These are phyloP conservation scores for Taiwanofungus camphoratus DNA, from an alignment of 1,284 basidiomycete genomes.

Conservation along the genomic window DNA sequence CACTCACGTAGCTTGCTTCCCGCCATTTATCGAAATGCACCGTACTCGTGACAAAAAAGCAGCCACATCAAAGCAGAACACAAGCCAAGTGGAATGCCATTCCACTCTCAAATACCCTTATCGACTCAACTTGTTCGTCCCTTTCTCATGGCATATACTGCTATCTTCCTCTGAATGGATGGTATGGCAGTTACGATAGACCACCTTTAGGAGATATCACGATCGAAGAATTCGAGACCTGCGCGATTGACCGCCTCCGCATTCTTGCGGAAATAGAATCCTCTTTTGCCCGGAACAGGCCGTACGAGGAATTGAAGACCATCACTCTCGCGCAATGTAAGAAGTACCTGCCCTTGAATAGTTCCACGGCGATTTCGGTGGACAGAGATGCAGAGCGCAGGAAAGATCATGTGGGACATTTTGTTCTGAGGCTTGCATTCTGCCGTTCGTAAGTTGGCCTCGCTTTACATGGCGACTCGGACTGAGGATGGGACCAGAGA, in stretches of 20 bases:
- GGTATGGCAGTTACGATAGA: constrained; percentile 65
- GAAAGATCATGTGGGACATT: constrained; percentile 91
- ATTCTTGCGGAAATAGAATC: constrained; percentile 96
- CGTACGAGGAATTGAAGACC: constrained; percentile 70
- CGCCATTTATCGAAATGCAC: neutral
- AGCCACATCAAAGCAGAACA: constrained; percentile 1
- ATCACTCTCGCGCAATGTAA: constrained; percentile 56
- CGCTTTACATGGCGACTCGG: neutral
- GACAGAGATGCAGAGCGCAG: constrained; percentile 65
- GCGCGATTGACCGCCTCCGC: constrained; percentile 84
- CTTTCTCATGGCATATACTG: constrained; percentile 1
- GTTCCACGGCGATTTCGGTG: constrained; percentile 46
- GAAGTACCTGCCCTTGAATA: constrained; percentile 71
- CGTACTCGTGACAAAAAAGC: constrained; percentile 8
- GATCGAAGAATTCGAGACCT: constrained; percentile 93
- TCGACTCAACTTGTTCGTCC: constrained; percentile 76
- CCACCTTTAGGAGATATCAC: constrained; percentile 89
- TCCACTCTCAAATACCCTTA: constrained; percentile 48
- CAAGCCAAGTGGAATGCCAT: constrained; percentile 24
- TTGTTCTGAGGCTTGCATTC: constrained; percentile 92
- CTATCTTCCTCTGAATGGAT: constrained; percentile 1
- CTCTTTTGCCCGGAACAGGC: constrained; percentile 77
- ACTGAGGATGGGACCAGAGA: constrained; percentile 48
- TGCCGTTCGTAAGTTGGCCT: constrained; percentile 78
- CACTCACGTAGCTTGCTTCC: neutral